These are phyloP conservation scores for Phoma sp. DNA, from an alignment of 2,329 filamentous ascomycete species.

Conservation along the genomic window DNA sequence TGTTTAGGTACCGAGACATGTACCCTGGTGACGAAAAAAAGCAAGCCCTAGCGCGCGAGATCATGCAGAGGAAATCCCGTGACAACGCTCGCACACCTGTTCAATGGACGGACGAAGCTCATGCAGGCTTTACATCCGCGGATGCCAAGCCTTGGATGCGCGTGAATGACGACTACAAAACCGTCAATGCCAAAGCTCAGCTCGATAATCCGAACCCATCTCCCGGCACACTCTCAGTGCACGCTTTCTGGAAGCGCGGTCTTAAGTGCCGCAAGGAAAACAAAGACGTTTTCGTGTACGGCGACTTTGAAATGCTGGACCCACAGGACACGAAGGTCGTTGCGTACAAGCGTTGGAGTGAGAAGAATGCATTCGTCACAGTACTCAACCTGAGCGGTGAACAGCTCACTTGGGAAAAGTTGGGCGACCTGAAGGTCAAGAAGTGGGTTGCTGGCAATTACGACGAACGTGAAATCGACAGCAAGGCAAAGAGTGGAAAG, in stretches of 20 bases:
- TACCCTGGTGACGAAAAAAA: slow-evolving; percentile 39
- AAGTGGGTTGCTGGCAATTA: slow-evolving; percentile 50
- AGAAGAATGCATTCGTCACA: slow-evolving; percentile 34
- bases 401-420: slow-evolving; percentile 35
- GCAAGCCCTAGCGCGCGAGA: slow-evolving; percentile 38
- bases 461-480: slow-evolving; percentile 33
- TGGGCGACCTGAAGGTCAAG: slow-evolving; percentile 34
- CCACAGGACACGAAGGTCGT: slow-evolving; percentile 48
- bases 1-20: slow-evolving; percentile 33
- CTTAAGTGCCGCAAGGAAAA: slow-evolving; percentile 63
- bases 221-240: slow-evolving; percentile 54
- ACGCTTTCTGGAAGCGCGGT: slow-evolving; percentile 66
- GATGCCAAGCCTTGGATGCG: slow-evolving; percentile 66
- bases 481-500: slow-evolving; percentile 22
- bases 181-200: slow-evolving; percentile 65
- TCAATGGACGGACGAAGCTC: slow-evolving; percentile 65
- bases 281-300: slow-evolving; percentile 67
- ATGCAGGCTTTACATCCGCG: slow-evolving; percentile 67
- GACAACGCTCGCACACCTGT: slow-evolving; percentile 72
- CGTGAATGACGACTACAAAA: slow-evolving; percentile 61
- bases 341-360: slow-evolving; percentile 42
- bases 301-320: slow-evolving; percentile 63
- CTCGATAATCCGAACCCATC: slow-evolving; percentile 33
- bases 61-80: slow-evolving; percentile 65
- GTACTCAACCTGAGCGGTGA: slow-evolving; percentile 45